Conservation (phyloP, 1,284 basidiomycete species). For the Erythrobasidium hasegawianum region DNA sequence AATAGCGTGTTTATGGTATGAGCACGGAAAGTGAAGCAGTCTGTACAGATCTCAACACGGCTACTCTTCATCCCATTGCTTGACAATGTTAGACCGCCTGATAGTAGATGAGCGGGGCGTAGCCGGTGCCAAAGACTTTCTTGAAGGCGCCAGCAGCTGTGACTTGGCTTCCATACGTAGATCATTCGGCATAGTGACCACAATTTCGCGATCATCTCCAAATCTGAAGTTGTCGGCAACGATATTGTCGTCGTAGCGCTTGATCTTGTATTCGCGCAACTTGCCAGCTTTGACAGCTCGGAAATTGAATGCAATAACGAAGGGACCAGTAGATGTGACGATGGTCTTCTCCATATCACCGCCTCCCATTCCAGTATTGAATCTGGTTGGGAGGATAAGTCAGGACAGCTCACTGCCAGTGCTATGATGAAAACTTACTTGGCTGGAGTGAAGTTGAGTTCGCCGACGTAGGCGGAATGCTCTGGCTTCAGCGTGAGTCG, state of each 20-base stretch:
- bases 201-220: slow-evolving; percentile 90
- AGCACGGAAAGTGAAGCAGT: too few relatives aligned
- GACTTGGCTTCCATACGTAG: slow-evolving; percentile 92
- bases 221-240: slow-evolving; percentile 96
- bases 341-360: slow-evolving; percentile 78
- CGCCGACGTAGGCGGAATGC: slow-evolving; percentile 86
- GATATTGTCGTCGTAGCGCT: slow-evolving; percentile 74
- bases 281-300: slow-evolving; percentile 87
- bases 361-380: slow-evolving; percentile 81
- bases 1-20: too few relatives aligned
- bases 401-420: not conserved
- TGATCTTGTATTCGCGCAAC: slow-evolving; percentile 89
- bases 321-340: slow-evolving; percentile 92
- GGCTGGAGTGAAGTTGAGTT: slow-evolving; percentile 83
- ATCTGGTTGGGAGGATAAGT: slow-evolving; percentile 57
- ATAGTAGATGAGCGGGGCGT: slow-evolving; percentile 38
- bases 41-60: too few relatives aligned
- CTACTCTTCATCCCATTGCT: slow-evolving; percentile 26
- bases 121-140: slow-evolving; percentile 59
- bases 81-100: slow-evolving; percentile 34
- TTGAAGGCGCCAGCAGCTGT: slow-evolving; percentile 77
- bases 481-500: slow-evolving; percentile 84
- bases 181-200: slow-evolving; percentile 91
- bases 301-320: slow-evolving; percentile 61
- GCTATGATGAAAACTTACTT: slow-evolving; percentile 58